Evolutionary conservation across 23 red algal genomes (phyloP).

Genomic region (Gracilaria vermiculophylla): DNA sequence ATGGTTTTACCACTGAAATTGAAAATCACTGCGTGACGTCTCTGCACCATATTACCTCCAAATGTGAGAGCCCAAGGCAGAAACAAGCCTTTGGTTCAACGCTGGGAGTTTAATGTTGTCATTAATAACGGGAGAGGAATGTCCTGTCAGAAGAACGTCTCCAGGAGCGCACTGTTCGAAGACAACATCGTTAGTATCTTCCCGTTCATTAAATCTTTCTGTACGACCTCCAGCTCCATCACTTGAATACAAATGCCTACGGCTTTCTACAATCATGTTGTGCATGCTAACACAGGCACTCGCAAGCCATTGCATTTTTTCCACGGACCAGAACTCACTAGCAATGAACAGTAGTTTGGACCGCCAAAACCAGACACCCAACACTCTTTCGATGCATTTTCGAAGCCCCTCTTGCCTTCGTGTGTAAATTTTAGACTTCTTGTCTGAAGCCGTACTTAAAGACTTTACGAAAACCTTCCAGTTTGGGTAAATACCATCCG

Average conservation of each 20-base stretch:
- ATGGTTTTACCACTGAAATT: too few species aligned
- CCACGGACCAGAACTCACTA: slow-evolving; percentile 15
- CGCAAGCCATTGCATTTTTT: slow-evolving; percentile 17
- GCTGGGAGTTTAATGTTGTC: too few species aligned
- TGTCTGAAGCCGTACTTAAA: too few species aligned
- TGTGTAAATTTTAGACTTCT: too few species aligned
- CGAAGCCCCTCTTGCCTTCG: slow-evolving; percentile 10
- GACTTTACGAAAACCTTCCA: slow-evolving; percentile 2
- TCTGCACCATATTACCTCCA: too few species aligned
- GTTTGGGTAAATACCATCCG: slow-evolving; percentile 7
- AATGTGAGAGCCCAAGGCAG: not conserved
- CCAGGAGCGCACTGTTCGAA: too few species aligned
- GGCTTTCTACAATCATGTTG: slow-evolving; percentile 14
- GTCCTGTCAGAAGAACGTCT: too few species aligned
- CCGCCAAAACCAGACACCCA: slow-evolving; percentile 24
- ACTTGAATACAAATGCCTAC: not conserved
- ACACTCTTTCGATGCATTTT: slow-evolving; percentile 41
- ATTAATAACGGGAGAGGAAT: too few species aligned
- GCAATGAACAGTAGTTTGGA: slow-evolving; percentile 33
- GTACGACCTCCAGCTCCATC: slow-evolving; percentile 12
- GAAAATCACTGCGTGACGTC: too few species aligned
- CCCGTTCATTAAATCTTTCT: too few species aligned
- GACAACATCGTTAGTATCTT: too few species aligned
- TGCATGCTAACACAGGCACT: not conserved
- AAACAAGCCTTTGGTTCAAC: not conserved